Evolutionary conservation across 1,139 yeast species (phyloP), one percentile per base, ranked within the genome.

Genomic region (Sugiyamaella novakii): DNA sequence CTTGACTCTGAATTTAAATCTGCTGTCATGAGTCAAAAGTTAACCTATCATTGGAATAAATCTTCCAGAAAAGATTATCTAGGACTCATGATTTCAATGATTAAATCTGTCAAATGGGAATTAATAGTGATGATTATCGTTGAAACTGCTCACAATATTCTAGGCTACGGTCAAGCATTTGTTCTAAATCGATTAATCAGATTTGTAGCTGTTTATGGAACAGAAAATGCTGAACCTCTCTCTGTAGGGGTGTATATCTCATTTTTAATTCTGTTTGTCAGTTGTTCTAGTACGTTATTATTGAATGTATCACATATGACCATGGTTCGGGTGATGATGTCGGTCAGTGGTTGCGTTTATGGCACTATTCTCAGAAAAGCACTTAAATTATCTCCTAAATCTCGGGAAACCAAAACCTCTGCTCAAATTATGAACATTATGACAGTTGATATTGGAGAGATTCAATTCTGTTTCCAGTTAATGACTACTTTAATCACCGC

Each of bases 351-450:
- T 19, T 77, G 94, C 0, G 74, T 89, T 55, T 84, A 84, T 2
- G 77, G 92, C 1, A 75, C 84, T 10, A 78, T 89, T 49, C 88
- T 88, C 65, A 75, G 83, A 59, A 92, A 92, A 65, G 77, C 97
- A 0, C 70, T 92, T 54, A 79, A 77, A 5, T 74, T 92, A 52
- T 86, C 96, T 1, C 84, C 83, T 58, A 95, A 88, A 59, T 82
- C 94, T 1, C 82, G 87, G 46, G 84, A 80, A 54, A 74, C 78
- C 48, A 81, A 87, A 44, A 80, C 87, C 24, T 86, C 96, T 5
- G 97, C 98, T 63, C 97, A 91, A 65, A 88, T 92, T 62, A 98
- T 92, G 54, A 91, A 91, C 63, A 74, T 91, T 37, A 56, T 61
- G 63, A 54, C 64, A 3, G 61, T 62, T 38, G 98, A 92, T 71